These are phyloP conservation scores for Theobroma grandiflorum DNA, from an alignment of 441 rosid genomes.

Conservation along the genomic window DNA sequence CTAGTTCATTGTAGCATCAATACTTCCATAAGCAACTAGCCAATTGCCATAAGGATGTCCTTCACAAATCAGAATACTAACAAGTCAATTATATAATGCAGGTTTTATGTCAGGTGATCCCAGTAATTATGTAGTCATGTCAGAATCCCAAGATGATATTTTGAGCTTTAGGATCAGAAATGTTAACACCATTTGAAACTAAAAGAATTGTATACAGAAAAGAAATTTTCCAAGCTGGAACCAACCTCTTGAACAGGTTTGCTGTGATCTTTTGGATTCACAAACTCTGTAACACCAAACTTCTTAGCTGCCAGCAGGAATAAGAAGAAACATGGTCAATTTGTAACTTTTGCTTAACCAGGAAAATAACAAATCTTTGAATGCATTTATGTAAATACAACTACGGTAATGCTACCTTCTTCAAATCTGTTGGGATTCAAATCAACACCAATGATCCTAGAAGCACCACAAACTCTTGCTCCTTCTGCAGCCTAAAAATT, in stretches of 20 bases:
- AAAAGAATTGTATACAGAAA: not conserved
- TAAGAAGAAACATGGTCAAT: constrained; percentile 10
- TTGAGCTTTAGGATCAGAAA: not conserved
- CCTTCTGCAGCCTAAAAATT: constrained; percentile 77
- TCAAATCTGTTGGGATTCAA: constrained; percentile 64
- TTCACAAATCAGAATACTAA: not conserved
- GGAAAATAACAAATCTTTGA: not conserved
- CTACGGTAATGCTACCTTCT: constrained; percentile 48
- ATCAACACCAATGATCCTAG: constrained; percentile 88
- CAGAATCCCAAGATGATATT: not conserved
- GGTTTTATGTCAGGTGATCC: not conserved
- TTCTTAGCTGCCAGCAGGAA: constrained; percentile 68
- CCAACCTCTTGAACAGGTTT: constrained; percentile 86
- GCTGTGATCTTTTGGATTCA: constrained; percentile 78
- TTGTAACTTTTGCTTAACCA: not conserved
- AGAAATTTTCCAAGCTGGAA: not conserved
- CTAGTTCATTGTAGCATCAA: not conserved
- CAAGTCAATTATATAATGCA: not conserved
- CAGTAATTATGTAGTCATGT: not conserved
- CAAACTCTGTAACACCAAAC: constrained; percentile 82
- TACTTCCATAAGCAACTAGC: not conserved
- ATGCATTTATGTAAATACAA: not conserved
- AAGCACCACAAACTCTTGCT: constrained; percentile 78
- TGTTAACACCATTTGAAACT: not conserved
- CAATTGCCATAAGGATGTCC: not conserved